Evolutionary conservation across 2,329 filamentous ascomycete species (phyloP).

Genomic region (Microcyclosporella mali): DNA sequence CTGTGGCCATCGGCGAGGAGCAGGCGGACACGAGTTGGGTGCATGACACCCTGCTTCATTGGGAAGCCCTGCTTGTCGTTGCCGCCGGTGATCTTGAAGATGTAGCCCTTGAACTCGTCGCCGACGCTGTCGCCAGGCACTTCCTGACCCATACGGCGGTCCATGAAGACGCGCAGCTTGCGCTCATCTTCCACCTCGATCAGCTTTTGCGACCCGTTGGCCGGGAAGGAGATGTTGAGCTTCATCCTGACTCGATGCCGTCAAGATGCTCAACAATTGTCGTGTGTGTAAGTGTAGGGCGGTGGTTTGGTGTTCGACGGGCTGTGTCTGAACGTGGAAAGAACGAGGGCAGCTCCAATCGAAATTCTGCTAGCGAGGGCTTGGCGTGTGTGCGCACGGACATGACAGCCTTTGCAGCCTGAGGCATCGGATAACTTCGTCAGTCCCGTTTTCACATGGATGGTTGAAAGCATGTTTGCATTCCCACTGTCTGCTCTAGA

Average conservation of each 20-base stretch:
- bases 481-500: background rate
- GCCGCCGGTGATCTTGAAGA: slow-evolving; percentile 98
- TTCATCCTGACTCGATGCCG: slow-evolving; percentile 51
- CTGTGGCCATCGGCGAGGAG: slow-evolving; percentile 95
- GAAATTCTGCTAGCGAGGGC: too few species aligned
- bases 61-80: slow-evolving; percentile 99
- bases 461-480: too few species aligned
- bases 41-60: slow-evolving; percentile 99
- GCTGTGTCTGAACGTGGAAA: too few species aligned
- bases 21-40: slow-evolving; percentile 96
- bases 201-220: slow-evolving; percentile 99
- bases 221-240: slow-evolving; percentile 80
- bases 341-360: too few species aligned
- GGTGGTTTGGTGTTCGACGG: too few species aligned
- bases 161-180: slow-evolving; percentile 98
- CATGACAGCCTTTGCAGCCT: too few species aligned
- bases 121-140: slow-evolving; percentile 90
- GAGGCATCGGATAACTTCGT: too few species aligned
- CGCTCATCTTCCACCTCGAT: slow-evolving; percentile 99
- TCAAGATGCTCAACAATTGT: slow-evolving; percentile 16
- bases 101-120: slow-evolving; percentile 99
- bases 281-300: background rate
- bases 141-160: slow-evolving; percentile 93
- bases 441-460: too few species aligned
- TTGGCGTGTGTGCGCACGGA: too few species aligned